Evolutionary conservation across 1,284 basidiomycete species (phyloP), one percentile per base, ranked within the genome.

Genomic region (Trametes sp.): DNA sequence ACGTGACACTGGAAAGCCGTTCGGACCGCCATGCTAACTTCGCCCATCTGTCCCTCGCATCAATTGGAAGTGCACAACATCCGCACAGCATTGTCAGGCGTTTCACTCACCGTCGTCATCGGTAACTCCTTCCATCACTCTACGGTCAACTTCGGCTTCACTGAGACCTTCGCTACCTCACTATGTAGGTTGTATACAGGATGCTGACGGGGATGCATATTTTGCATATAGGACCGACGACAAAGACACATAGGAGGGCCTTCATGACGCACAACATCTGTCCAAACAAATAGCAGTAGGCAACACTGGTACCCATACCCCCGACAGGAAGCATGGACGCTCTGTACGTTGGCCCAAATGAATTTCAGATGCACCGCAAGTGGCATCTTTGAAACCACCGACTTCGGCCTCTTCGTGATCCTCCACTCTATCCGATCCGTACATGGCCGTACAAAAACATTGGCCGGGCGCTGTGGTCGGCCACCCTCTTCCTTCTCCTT

Each of bases 401-500:
- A n/a, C 19, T 10, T 33, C 48, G 48, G 48, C 9, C 46, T 28
- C 4, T 48, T 14, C 46, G 23, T 49, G 24, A 49, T 49, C 13
- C 28, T 13, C 28, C 24, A 33, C 48, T n/a, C 9, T 33, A 23
- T n/a, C 13, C 48, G 28, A 31, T 13, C 48, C 48, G 29, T 29
- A 7, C 48, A 49, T 33, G 28, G 19, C 48, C 48, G 48, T 31
- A 49, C 48, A 49, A 49, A 49, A 49, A 16, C 28, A 33, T 21
- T 29, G 5, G 8, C 28, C 48, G 7, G 10, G 45, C 45, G 21
- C 48, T 29, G 13, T 8, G 28, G 14, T 19, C 16, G 16, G 7
- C 29, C 28, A 24, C 48, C 14, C 48, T 33, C 19, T 29, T 16
- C 4, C 23, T 14, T 45, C 24, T 33, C 42, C 42, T 29, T 49